Percentiles rank a stretch among this genome's conserved stretches.
These are phyloP conservation scores for Xylaria sp. DNA, from an alignment of 2,329 filamentous ascomycete genomes.

Conservation along the genomic window DNA sequence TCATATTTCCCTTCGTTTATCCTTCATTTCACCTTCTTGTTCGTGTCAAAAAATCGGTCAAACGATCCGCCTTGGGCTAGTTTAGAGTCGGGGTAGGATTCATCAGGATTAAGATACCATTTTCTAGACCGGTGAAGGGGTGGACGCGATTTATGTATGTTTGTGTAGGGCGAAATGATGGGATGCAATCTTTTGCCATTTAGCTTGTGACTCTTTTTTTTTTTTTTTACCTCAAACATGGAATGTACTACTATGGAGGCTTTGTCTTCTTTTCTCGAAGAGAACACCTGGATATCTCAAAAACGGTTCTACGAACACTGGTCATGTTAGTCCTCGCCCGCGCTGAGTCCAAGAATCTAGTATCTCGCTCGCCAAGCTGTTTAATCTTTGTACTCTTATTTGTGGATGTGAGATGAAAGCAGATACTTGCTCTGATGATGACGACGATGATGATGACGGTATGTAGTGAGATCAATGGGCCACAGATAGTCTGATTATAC, in stretches of 20 bases:
- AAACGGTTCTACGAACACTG: background rate
- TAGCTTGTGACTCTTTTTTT: conserved; percentile 18
- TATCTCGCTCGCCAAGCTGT: conserved; percentile 7
- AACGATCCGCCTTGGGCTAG: conserved; percentile 2
- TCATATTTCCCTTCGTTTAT: conserved; percentile 13
- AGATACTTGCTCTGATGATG: conserved; percentile 2
- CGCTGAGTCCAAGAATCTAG: background rate
- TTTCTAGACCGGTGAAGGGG: conserved; percentile 15
- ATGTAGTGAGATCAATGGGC: background rate
- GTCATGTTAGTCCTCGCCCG: background rate
- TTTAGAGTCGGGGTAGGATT: conserved; percentile 6
- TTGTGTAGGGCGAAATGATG: background rate
- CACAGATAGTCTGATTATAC: conserved; percentile 8
- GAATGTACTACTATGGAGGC: conserved; percentile 26
- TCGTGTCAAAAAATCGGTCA: background rate
- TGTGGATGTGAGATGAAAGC: conserved; percentile 10
- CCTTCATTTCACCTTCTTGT: conserved; percentile 1
- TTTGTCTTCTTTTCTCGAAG: conserved; percentile 27
- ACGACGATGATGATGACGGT: conserved; percentile 6
- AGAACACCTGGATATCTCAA: conserved; percentile 11
- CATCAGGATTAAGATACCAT: conserved; percentile 26
- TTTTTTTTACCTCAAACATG: conserved; percentile 7
- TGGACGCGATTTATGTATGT: conserved; percentile 14
- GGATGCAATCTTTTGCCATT: background rate
- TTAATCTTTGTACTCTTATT: conserved; percentile 31